Evolutionary conservation across 2,329 filamentous ascomycete species (phyloP).

Genomic region (Fusarium torulosum): DNA sequence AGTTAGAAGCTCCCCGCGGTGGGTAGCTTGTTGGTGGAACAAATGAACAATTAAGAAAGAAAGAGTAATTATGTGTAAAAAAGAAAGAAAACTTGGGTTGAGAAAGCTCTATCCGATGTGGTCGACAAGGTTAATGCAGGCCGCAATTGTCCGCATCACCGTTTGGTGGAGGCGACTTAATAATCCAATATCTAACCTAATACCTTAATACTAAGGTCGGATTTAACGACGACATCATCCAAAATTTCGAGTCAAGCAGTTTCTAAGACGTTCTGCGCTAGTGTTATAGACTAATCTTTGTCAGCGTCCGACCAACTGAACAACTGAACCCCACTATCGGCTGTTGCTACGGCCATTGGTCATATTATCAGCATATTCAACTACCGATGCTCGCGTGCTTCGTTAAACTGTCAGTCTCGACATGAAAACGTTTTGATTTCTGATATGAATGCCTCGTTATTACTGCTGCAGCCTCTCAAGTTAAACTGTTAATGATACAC

Average conservation of each 20-base stretch:
- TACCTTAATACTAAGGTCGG: slow-evolving; percentile 30
- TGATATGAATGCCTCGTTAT: neutral
- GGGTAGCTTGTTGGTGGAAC: slow-evolving; percentile 30
- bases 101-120: slow-evolving; percentile 22
- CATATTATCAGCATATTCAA: slow-evolving; percentile 43
- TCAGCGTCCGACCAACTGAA: slow-evolving; percentile 18
- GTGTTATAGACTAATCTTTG: slow-evolving; percentile 12
- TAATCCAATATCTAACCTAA: slow-evolving; percentile 41
- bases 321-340: slow-evolving; percentile 30
- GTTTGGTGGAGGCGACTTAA: slow-evolving; percentile 51
- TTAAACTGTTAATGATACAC: neutral
- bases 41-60: slow-evolving; percentile 37
- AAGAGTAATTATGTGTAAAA: slow-evolving; percentile 20
- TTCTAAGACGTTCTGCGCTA: slow-evolving; percentile 32
- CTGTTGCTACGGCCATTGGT: slow-evolving; percentile 12
- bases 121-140: slow-evolving; percentile 31
- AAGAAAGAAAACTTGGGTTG: slow-evolving; percentile 6
- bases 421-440: neutral
- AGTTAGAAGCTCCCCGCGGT: slow-evolving; percentile 46
- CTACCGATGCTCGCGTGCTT: slow-evolving; percentile 37
- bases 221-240: slow-evolving; percentile 49
- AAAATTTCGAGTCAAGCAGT: slow-evolving; percentile 49
- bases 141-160: slow-evolving; percentile 52
- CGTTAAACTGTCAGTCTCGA: neutral
- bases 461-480: neutral